Evolutionary conservation across 768 basidiomycete genomes (phyloP), one percentile per base, ranked within the genome.

Genomic region (Lactarius evosmus): DNA sequence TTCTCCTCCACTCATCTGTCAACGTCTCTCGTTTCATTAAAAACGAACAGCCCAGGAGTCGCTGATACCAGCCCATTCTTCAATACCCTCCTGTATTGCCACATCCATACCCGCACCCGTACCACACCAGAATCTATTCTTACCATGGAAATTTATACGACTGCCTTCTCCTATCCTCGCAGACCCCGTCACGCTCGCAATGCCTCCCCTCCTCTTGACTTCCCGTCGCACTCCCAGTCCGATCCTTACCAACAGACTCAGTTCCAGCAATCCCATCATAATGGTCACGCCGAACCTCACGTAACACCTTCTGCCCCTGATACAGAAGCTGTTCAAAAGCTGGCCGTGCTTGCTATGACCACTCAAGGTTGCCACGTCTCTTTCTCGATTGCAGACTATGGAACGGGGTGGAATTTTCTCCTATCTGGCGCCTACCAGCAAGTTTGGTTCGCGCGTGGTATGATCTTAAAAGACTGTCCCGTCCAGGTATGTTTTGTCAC

Each of bases 111-210:
- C 69, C 62, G 56, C 62, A 64, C 63, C 51, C 67, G 61, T 51
- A 41, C 55, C 61, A 60, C 44, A 64, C 67, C 70, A 73, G 68
- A 73, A 66, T 70, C 69, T 70, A 66, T 66, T 58, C 70, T 56
- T 62, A 55, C 71, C 69, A 95, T 97, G 95, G 95, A 97, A 75
- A 85, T 95, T 74, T 96, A 95, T 84, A 91, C 93, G 60, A 91
- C 92, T 69, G 91, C 93, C 72, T 95, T 97, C 82, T 88, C 88
- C 70, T 89, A 91, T 78, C 93, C 93, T 72, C 89, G 91, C 79
- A 82, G 88, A 74, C 83, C 87, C 73, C 86, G 86, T 72, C 83
- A 83, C 76, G 77, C 81, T 78, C 85, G 82, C 76, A 84, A 86
- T 63, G 78, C 83, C 59, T 76, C 84, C 69, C 82, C 83, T 59